phyloP scores from a whole-genome alignment of 2,329 filamentous ascomycete species.

The Ophiostoma sp. region DNA sequence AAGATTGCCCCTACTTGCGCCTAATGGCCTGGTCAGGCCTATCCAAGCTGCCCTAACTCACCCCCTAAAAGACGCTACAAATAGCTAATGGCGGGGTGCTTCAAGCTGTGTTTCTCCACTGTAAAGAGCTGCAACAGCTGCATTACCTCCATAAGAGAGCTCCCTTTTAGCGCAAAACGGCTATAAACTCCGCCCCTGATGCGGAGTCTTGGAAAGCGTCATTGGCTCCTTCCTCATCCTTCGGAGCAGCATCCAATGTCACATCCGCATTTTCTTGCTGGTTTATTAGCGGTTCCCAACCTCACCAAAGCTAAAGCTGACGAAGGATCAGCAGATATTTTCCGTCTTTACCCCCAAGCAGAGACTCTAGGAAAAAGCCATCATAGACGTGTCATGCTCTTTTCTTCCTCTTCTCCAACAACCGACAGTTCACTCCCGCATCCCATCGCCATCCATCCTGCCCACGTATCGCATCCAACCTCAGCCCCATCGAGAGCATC shows the following conservation, averaged over 20 bases:
- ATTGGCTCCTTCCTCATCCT: background rate
- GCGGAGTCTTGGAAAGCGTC: background rate
- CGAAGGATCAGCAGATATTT: background rate
- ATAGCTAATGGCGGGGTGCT: background rate
- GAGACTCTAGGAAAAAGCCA: background rate
- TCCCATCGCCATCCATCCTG: background rate
- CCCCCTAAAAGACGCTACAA: background rate
- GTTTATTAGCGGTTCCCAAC: background rate
- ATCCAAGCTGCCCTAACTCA: too few relatives aligned
- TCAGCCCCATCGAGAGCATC: background rate
- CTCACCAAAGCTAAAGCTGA: slow-evolving; percentile 6
- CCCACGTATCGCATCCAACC: background rate
- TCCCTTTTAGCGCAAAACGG: background rate
- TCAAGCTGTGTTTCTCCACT: slow-evolving; percentile 6
- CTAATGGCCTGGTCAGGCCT: background rate
- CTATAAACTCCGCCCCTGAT: background rate
- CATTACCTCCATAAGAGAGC: too few relatives aligned
- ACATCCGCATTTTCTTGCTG: background rate
- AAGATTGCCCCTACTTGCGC: background rate
- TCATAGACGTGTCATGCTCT: background rate
- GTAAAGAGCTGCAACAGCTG: background rate
- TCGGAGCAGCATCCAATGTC: background rate
- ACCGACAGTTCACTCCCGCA: background rate
- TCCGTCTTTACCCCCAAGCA: background rate
- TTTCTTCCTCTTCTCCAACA: background rate